phyloP scores from a whole-genome alignment of 345 rosid species.

The Syzygium oleosum region DNA sequence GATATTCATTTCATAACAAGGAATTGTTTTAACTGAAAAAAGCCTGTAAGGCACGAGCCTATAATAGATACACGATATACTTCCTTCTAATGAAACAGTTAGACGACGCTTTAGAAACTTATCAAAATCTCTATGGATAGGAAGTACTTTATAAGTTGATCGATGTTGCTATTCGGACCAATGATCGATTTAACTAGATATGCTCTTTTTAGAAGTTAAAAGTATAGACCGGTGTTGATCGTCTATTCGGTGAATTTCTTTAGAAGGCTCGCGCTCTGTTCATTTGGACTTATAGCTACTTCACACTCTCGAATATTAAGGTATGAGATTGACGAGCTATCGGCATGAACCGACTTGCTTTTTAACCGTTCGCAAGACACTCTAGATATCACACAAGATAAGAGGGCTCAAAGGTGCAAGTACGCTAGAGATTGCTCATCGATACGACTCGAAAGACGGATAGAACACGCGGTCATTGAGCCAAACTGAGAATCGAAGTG shows the following conservation, averaged over 20 bases:
- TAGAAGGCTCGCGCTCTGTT: not conserved
- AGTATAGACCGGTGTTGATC: fast-evolving
- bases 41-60: not conserved
- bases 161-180: not conserved
- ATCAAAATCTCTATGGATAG: not conserved
- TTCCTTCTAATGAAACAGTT: not conserved
- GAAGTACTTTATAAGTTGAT: not conserved
- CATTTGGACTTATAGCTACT: not conserved
- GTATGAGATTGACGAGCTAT: not conserved
- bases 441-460: not conserved
- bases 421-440: not conserved
- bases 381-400: not conserved
- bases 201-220: not conserved
- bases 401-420: not conserved
- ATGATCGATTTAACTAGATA: not conserved
- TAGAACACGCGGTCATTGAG: not conserved
- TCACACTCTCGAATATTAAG: not conserved
- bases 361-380: fast-evolving
- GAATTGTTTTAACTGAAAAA: not conserved
- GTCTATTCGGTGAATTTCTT: not conserved
- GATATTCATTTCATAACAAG: not conserved
- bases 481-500: not conserved
- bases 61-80: fast-evolving
- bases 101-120: not conserved
- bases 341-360: not conserved